Evolutionary conservation across 1,284 basidiomycete genomes (phyloP).

Genomic region (Rhodotorula sp.): DNA sequence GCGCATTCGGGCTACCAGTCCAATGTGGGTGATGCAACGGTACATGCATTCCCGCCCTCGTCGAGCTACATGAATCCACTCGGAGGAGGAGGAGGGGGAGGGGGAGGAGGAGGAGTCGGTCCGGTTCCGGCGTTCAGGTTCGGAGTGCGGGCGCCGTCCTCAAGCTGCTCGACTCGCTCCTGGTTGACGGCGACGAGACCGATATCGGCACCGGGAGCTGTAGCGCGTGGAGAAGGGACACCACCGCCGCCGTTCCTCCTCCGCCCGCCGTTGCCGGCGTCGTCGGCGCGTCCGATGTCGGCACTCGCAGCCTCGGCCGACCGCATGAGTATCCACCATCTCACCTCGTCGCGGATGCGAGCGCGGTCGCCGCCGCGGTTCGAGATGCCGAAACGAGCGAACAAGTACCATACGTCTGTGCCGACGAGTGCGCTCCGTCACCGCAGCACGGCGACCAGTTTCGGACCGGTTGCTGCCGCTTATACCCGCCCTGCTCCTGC

Average conservation of each 20-base stretch:
- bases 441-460: not conserved
- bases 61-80: constrained; percentile 15
- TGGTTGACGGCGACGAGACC: not conserved
- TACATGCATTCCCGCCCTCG: constrained; percentile 4
- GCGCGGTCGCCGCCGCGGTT: not conserved
- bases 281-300: constrained; percentile 1
- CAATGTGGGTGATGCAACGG: not conserved
- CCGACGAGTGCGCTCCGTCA: constrained; percentile 3
- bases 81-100: too few relatives aligned
- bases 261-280: not conserved
- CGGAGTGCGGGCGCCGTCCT: not conserved
- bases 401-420: too few relatives aligned
- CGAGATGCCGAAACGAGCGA: not conserved
- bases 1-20: not conserved
- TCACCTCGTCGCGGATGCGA: not conserved
- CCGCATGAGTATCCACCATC: constrained; percentile 21
- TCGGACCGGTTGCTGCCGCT: not conserved
- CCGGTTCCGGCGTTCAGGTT: not conserved
- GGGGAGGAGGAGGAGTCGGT: not conserved
- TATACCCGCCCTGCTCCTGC: too few relatives aligned
- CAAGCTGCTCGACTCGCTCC: not conserved
- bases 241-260: not conserved
- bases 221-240: not conserved
- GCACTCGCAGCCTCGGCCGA: constrained; percentile 6
- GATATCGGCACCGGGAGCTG: not conserved